Base-by-base conservation (phyloP, 768 basidiomycete species). In the Tylopilus plumbeoviolaceoides region DNA sequence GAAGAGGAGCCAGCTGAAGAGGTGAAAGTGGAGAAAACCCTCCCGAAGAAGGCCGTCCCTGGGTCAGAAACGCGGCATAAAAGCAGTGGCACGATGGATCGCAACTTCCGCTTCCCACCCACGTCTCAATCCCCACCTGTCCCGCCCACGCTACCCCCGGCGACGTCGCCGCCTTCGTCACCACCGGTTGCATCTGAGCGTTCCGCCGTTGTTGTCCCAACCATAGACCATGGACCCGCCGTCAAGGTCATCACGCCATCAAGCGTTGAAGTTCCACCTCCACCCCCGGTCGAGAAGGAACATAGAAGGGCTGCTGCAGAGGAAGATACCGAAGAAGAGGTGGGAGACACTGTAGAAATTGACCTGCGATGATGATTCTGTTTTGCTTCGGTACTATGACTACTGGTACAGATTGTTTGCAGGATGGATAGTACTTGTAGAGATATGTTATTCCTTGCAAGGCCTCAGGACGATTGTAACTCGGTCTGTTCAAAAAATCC, bases 291-390 rank as follows among this genome's bases (percentile, higher is more conserved):
- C 14, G 85, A 87, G 64, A 89, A 91, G 70, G 86, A 90, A 66
- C 72, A 69, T 31, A 64, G 72, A 48, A 63, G 72, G 55, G 70
- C 68, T 9, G 60, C 69, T 18, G 61, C 68, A 20, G 84, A 82
- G 30, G 85, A 84, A 25, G 68, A 83, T 9, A 78, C 67, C 0
- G 87, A 88, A 35, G 88, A 88, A 48, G 89, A 90, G 28, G 78
- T 90, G 43, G 89, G 88, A 0, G 86, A 85, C 65, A 90, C 86
- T 6, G 88, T 81, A 30, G 89, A 90, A 60, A 86, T 89, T 56
- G 75, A 78, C 38, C 69, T 83, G 69, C 73, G 78, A 60, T 78
- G 57, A 65, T 77, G 35, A 23, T 46, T 46, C 28, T 25, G 27
- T 48, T 45, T 42, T 44, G 39, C 21, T 44, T 48, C 33, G 28